These are phyloP conservation scores for Nematodospora anomalae DNA, from an alignment of 1,139 yeast genomes.

Conservation along the genomic window DNA sequence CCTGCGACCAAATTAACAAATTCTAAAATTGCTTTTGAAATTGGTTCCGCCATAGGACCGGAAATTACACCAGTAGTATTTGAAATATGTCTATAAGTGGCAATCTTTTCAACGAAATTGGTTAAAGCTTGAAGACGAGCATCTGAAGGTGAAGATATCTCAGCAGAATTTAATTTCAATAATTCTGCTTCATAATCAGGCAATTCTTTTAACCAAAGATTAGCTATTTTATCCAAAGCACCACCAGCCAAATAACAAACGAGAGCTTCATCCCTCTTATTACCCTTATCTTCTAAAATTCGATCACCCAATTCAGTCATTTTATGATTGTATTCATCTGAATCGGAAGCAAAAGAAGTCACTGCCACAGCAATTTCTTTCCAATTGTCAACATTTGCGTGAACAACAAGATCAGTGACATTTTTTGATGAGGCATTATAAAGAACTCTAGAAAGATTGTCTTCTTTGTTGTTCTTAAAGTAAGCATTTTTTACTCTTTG, in stretches of 20 bases:
- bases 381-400: constrained; percentile 83
- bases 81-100: constrained; percentile 65
- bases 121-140: constrained; percentile 84
- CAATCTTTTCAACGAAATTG: constrained; percentile 79
- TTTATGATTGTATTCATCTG: constrained; percentile 50
- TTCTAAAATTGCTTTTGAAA: constrained; percentile 65
- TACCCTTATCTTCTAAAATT: constrained; percentile 27
- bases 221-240: constrained; percentile 74
- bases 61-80: constrained; percentile 39
- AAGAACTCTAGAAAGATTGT: constrained; percentile 71
- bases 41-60: constrained; percentile 50
- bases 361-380: constrained; percentile 74
- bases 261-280: constrained; percentile 67
- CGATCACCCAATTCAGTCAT: constrained; percentile 75
- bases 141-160: constrained; percentile 65
- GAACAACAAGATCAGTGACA: constrained; percentile 71
- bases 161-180: constrained; percentile 37
- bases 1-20: constrained; percentile 80
- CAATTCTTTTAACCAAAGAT: constrained; percentile 82
- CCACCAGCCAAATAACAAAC: constrained; percentile 79
- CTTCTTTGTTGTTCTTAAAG: constrained; percentile 55
- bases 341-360: constrained; percentile 52
- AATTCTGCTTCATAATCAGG: constrained; percentile 55
- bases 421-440: constrained; percentile 62
- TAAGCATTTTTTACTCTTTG: constrained; percentile 70